phyloP scores from a whole-genome alignment of 2,329 filamentous ascomycete species.

The Colletotrichum lini region DNA sequence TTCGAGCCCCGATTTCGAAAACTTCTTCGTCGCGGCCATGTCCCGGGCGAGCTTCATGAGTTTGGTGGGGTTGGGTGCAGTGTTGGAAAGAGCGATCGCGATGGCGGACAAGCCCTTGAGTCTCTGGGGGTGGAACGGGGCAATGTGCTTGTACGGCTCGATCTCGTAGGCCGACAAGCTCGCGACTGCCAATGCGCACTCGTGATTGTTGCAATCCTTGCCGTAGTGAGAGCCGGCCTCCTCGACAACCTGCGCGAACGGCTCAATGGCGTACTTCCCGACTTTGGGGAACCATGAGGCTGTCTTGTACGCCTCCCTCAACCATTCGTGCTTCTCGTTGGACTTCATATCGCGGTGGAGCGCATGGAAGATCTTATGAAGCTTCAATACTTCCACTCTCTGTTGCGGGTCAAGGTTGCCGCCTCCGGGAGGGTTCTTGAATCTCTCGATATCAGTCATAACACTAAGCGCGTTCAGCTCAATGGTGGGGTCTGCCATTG shows the following conservation, averaged over 20 bases:
- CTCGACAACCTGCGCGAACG: conserved; percentile 61
- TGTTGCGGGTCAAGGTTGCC: conserved; percentile 5
- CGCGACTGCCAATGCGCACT: conserved; percentile 60
- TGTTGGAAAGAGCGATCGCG: conserved; percentile 66
- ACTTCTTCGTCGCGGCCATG: conserved; percentile 42
- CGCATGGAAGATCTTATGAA: conserved; percentile 12
- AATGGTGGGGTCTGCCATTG: conserved; percentile 55
- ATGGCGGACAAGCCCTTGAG: conserved; percentile 67
- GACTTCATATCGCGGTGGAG: conserved; percentile 15
- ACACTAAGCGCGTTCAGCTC: conserved; percentile 63
- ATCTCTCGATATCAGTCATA: conserved; percentile 54
- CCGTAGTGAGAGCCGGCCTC: conserved; percentile 62
- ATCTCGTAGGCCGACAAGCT: conserved; percentile 63
- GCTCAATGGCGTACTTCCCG: conserved; percentile 64
- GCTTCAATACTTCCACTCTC: neutral
- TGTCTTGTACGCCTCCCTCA: conserved; percentile 54
- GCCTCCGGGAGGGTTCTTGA: conserved; percentile 19
- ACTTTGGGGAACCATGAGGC: conserved; percentile 56
- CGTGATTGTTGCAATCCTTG: conserved; percentile 56
- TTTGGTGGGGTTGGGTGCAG: conserved; percentile 57
- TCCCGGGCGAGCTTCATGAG: conserved; percentile 46
- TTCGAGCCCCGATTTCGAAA: conserved; percentile 6
- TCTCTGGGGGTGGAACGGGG: conserved; percentile 65
- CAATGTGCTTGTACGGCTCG: conserved; percentile 65
- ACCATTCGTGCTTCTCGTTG: conserved; percentile 43